Conservation (phyloP, 2,329 filamentous ascomycete genomes). For the Aspergillus brunneoviolaceus region DNA sequence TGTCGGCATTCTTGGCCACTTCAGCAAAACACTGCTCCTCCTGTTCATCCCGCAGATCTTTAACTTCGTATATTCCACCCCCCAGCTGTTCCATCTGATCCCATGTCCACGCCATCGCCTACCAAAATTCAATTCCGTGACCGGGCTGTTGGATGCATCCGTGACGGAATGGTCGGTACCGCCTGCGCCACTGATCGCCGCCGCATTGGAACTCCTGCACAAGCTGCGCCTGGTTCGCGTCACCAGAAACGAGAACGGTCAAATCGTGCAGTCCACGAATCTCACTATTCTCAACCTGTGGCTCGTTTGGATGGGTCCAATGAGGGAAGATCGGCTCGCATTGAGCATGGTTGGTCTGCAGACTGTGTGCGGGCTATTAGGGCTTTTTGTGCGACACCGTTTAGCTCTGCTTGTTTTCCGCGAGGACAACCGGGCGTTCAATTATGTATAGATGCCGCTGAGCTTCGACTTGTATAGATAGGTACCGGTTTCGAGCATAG, state of each 20-base stretch:
- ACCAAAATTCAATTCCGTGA: slow-evolving; percentile 81
- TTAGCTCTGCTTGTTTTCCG: slow-evolving; percentile 86
- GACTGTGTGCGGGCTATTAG: slow-evolving; percentile 70
- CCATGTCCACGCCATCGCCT: slow-evolving; percentile 92
- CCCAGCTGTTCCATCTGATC: slow-evolving; percentile 85
- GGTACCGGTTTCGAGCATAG: no score
- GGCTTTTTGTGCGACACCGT: slow-evolving; percentile 80
- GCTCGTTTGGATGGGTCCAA: slow-evolving; percentile 90
- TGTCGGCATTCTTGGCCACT: slow-evolving; percentile 93
- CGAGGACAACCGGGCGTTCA: slow-evolving; percentile 67
- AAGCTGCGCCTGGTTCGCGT: slow-evolving; percentile 68
- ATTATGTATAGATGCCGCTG: no score
- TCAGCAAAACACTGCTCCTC: slow-evolving; percentile 92
- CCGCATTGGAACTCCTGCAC: slow-evolving; percentile 66
- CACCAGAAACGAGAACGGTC: slow-evolving; percentile 64
- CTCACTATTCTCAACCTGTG: slow-evolving; percentile 93
- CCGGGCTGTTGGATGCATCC: slow-evolving; percentile 82
- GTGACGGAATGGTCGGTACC: slow-evolving; percentile 75
- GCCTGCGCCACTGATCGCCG: slow-evolving; percentile 63
- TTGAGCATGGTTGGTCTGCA: slow-evolving; percentile 80
- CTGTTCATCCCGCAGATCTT: slow-evolving; percentile 91
- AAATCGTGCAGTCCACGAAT: slow-evolving; percentile 79
- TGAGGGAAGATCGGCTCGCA: slow-evolving; percentile 81
- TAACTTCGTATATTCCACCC: slow-evolving; percentile 92
- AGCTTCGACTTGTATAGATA: no score